A percentile compares a stretch with the other conserved stretches of the same genome.
These are phyloP conservation scores for Ceratobasidium sp. DNA, from an alignment of 1,284 basidiomycete species.

Conservation along the genomic window DNA sequence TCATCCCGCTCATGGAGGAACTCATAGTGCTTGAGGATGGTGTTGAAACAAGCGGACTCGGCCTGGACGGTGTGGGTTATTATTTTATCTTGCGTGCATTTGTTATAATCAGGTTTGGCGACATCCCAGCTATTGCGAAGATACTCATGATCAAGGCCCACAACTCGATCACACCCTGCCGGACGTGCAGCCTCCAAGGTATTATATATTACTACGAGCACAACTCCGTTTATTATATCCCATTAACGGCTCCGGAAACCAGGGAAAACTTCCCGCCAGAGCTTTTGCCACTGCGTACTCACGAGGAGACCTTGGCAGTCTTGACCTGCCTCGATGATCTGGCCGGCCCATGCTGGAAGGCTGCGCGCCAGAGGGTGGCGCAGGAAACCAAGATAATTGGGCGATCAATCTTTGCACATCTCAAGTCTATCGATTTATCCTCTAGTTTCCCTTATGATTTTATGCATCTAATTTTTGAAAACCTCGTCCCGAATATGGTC, in stretches of 20 bases:
- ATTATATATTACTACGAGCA: background rate
- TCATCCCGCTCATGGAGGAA: conserved; percentile 43
- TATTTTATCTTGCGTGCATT: conserved; percentile 43
- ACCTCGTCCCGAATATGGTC: conserved; percentile 44
- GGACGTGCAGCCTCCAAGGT: conserved; percentile 40
- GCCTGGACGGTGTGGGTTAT: background rate
- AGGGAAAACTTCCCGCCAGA: background rate
- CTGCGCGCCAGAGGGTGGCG: background rate
- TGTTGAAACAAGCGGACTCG: conserved; percentile 15
- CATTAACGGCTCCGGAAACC: conserved; percentile 1
- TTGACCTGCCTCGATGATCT: background rate
- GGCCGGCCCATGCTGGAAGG: background rate
- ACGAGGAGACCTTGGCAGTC: background rate
- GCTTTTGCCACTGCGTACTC: conserved; percentile 31
- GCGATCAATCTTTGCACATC: conserved; percentile 18
- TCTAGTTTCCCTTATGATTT: conserved; percentile 43
- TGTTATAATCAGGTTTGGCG: conserved; percentile 37
- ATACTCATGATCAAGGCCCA: conserved; percentile 44
- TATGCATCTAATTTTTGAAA: conserved; percentile 48
- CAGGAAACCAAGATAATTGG: conserved; percentile 42
- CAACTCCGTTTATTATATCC: conserved; percentile 21
- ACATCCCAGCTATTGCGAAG: conserved; percentile 45
- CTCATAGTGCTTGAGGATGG: conserved; percentile 41
- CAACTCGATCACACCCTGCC: conserved; percentile 44
- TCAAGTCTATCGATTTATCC: no score